A percentile compares a stretch with the other conserved stretches of the same genome.
Conservation (phyloP, 805 yeast species). For the Candida silvicultrix region DNA sequence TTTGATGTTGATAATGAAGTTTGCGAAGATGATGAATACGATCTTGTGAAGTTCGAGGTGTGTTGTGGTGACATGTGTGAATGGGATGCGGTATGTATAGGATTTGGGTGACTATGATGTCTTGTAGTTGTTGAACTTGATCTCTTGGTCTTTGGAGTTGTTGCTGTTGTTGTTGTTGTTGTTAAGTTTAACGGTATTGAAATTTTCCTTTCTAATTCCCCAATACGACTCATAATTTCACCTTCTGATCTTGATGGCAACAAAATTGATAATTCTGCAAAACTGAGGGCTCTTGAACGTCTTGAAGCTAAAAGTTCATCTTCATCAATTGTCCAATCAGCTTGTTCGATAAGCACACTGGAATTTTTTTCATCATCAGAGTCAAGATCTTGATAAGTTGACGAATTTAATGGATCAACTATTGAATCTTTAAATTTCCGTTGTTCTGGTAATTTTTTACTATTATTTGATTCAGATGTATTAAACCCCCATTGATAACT, state of each 20-base stretch:
- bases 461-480: too few species aligned
- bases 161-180: background rate
- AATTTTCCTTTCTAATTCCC: slow-evolving; percentile 28
- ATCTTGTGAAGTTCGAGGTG: slow-evolving; percentile 1
- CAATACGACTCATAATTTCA: slow-evolving; percentile 65
- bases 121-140: background rate
- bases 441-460: background rate
- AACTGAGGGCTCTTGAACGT: slow-evolving; percentile 50
- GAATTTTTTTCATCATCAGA: background rate
- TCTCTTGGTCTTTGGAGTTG: background rate
- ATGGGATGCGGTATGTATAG: background rate
- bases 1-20: slow-evolving; percentile 1
- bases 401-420: background rate
- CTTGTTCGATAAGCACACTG: background rate
- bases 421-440: background rate
- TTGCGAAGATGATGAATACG: slow-evolving; percentile 7
- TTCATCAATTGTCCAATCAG: slow-evolving; percentile 53
- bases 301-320: slow-evolving; percentile 58
- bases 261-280: slow-evolving; percentile 68
- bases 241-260: slow-evolving; percentile 67
- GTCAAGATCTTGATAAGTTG: background rate
- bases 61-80: background rate
- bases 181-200: too few species aligned
- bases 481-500: background rate
- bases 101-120: background rate